phyloP scores from a whole-genome alignment of 139 green algal genomes.

The Zygnema cylindricum region DNA sequence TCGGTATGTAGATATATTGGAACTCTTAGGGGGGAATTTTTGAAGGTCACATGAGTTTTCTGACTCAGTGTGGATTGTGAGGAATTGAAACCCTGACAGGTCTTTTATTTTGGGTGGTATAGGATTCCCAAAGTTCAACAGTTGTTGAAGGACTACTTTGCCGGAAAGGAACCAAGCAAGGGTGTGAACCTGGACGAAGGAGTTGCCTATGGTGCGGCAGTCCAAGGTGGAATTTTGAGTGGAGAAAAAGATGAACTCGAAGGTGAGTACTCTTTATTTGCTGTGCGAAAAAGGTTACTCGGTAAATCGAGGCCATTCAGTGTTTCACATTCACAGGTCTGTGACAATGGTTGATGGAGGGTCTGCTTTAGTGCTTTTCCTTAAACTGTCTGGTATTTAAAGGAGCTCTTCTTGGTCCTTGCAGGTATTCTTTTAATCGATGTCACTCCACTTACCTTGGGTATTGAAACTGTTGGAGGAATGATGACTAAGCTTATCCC shows the following conservation, averaged over 20 bases:
- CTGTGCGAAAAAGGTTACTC: background rate
- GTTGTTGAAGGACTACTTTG: slow-evolving; percentile 87
- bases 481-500: slow-evolving; percentile 75
- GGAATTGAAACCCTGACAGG: background rate
- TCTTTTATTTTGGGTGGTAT: slow-evolving; percentile 1
- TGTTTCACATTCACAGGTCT: too few relatives aligned
- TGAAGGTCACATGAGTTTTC: background rate
- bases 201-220: slow-evolving; percentile 70
- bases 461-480: slow-evolving; percentile 72
- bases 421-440: slow-evolving; percentile 82
- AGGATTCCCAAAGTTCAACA: slow-evolving; percentile 81
- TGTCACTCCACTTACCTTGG: slow-evolving; percentile 70
- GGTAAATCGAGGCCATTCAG: too few relatives aligned
- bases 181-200: slow-evolving; percentile 76
- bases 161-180: slow-evolving; percentile 75
- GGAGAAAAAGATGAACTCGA: slow-evolving; percentile 76
- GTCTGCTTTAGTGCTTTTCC: background rate
- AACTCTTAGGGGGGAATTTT: background rate
- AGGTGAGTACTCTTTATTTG: slow-evolving; percentile 15
- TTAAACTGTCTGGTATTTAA: too few relatives aligned
- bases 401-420: slow-evolving; percentile 43
- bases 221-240: slow-evolving; percentile 82
- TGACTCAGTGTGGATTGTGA: background rate
- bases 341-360: background rate
- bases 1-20: slow-evolving; percentile 52